Evolutionary conservation across 1,284 basidiomycete species (phyloP), one percentile per base, ranked within the genome.

Genomic region (Phaffia rhodozyma): DNA sequence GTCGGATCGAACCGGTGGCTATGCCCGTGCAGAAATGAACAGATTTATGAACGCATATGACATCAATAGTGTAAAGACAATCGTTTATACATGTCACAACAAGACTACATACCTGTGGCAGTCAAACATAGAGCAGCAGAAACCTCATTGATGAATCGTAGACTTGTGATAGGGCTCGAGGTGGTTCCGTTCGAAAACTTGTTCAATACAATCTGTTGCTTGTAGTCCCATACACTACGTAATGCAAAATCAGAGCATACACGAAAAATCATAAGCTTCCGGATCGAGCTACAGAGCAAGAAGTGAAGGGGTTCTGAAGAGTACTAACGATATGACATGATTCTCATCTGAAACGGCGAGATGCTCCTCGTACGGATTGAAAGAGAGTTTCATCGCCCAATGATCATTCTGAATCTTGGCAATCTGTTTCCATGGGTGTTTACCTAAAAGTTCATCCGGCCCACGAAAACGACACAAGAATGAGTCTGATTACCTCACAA

Each of bases 141-240:
- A 66, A 96, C 92, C 75, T 98, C 91, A 73, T 98, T 97, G 75
- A 98, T 90, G 72, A 97, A 86, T 62, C 90, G 82, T n/a, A 97
- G 77, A 1, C 88, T 86, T 0, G 94, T 96, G 67, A 97, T 90
- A 66, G 83, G 85, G 11, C 87, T 86, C 61, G 78, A 78, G 0
- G 87, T 83, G 73, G 94, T 93, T 54, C 90, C 91, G 69, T 97
- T 97, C 71, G 83, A 86, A 76, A 97, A 98, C 57, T 84, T 80
- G 67, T 85, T 86, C 62, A 97, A 73, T 57, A 86, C 83, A 69
- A 83, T 84, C 60, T 85, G 83, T 63, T 83, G 82, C 63, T 87
- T 84, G 94, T 96, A 97, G 72, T 98, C 93, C 84, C 89, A 97
- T 20, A 98, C 86, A 68, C 91, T 43, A 16, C 13, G 13, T 16